A percentile compares a stretch with the other conserved stretches of the same genome.
phyloP scores from a whole-genome alignment of 164 flowering plant genomes.

The Hamamelis virginiana region DNA sequence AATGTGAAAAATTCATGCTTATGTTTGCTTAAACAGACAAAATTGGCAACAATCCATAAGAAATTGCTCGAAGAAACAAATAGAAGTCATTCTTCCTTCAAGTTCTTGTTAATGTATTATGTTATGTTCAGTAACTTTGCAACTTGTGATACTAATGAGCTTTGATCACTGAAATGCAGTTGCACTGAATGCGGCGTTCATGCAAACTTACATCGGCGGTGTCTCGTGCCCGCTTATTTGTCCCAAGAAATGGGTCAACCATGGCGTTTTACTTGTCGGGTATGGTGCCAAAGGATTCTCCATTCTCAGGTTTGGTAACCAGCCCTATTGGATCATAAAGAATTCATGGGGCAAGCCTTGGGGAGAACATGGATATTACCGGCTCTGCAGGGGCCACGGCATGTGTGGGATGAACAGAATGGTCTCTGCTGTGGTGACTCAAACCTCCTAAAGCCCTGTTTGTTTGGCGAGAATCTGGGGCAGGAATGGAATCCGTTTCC shows the following conservation, averaged over 20 bases:
- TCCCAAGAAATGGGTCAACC: constrained; percentile 58
- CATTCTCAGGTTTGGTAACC: constrained; percentile 52
- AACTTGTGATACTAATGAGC: not conserved
- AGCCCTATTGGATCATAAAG: constrained; percentile 88
- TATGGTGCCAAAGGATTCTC: constrained; percentile 70
- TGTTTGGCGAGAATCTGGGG: too few relatives aligned
- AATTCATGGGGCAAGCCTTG: constrained; percentile 82
- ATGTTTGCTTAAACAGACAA: too few relatives aligned
- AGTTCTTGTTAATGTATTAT: too few relatives aligned
- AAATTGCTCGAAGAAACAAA: too few relatives aligned
- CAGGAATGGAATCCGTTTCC: too few relatives aligned
- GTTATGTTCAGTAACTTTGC: too few relatives aligned
- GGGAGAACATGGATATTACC: constrained; percentile 83
- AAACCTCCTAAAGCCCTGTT: constrained; percentile 15
- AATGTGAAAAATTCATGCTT: too few relatives aligned
- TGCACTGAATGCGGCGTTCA: constrained; percentile 78
- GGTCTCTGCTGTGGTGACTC: constrained; percentile 66
- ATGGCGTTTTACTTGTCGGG: constrained; percentile 80
- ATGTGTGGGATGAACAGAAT: constrained; percentile 75
- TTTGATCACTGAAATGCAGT: constrained; percentile 37
- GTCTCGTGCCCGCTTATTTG: constrained; percentile 87
- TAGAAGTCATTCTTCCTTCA: too few relatives aligned
- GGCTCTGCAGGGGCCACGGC: constrained; percentile 58
- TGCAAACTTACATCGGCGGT: constrained; percentile 91
- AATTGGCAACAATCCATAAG: too few relatives aligned